Evolutionary conservation across 805 yeast genomes (phyloP), one percentile per base, ranked within the genome.

Genomic region (Hanseniaspora pseudoguilliermondii): DNA sequence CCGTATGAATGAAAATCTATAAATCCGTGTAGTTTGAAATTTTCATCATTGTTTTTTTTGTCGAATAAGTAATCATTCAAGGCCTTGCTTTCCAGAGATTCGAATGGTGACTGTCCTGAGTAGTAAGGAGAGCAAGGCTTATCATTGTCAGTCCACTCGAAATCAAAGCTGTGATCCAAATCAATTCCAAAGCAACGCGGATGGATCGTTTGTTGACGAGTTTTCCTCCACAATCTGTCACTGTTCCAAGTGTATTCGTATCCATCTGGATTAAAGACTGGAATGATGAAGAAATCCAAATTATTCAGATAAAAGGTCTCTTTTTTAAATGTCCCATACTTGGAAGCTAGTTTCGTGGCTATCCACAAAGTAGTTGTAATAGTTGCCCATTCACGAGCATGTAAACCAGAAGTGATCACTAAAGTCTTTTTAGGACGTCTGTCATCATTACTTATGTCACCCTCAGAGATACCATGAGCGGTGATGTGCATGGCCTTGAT

Each of bases 181-280:
- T 89, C 96, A 40, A 88, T 78, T 10, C 97, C 97, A 49, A 75
- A 72, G 66, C 97, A 89, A 44, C 75, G 68, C 9, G 84, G 80
- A 49, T 76, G 66, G 50, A 73, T 77, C 0, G 93, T 83, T 54
- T 80, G 79, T 68, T 89, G 96, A 59, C 95, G 75, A 68, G 87
- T 89, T 64, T 89, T 89, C 47, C 93, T 73, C 97, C 97, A 89
- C 58, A 89, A 71, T 57, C 97, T 72, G 65, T 89, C 95, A 29
- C 70, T 64, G 2, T 73, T 74, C 96, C 96, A 89, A 2, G 95
- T 75, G 66, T 84, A 84, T 15, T 74, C 86, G 66, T 89, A 89
- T 0, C 97, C 97, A 69, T 89, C 97, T 0, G 96, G 96, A 64
- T 89, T 89, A 67, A 82, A 77, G 13, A 87, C 86, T 0, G 97